Evolutionary conservation across 2,329 filamentous ascomycete species (phyloP).

Genomic region (Hymenoscyphus scutula): DNA sequence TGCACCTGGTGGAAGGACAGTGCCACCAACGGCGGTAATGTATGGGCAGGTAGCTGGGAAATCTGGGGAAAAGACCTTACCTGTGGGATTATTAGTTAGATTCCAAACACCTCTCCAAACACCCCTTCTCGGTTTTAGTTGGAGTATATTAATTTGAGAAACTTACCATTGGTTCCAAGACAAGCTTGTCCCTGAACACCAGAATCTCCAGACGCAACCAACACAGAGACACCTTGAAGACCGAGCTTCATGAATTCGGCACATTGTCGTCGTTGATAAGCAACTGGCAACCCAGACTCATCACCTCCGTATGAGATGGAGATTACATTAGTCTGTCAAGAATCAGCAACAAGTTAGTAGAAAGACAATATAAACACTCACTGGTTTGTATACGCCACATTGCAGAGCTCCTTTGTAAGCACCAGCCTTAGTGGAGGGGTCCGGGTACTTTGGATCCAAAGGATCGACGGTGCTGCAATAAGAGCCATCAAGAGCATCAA

Average conservation of each 20-base stretch:
- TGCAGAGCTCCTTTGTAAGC: slow-evolving; percentile 24
- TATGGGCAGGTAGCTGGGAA: slow-evolving; percentile 68
- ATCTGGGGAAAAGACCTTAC: slow-evolving; percentile 40
- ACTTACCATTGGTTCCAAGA: slow-evolving; percentile 17
- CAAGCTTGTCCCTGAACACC: slow-evolving; percentile 39
- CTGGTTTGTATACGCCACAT: slow-evolving; percentile 38
- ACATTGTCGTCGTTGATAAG: slow-evolving; percentile 61
- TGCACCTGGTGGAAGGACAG: slow-evolving; percentile 42
- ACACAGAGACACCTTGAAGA: slow-evolving; percentile 59
- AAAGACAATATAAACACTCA: slow-evolving; percentile 7
- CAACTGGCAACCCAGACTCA: slow-evolving; percentile 59
- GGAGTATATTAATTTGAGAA: not conserved
- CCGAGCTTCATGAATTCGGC: slow-evolving; percentile 62
- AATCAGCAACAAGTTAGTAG: not conserved
- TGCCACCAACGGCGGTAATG: slow-evolving; percentile 66
- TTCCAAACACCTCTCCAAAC: not conserved
- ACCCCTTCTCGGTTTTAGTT: not conserved
- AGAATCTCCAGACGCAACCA: slow-evolving; percentile 59
- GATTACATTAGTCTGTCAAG: slow-evolving; percentile 48
- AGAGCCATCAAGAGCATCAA: slow-evolving; percentile 48
- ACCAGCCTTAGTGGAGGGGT: slow-evolving; percentile 11
- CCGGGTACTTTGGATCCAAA: slow-evolving; percentile 17
- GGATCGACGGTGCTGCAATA: slow-evolving; percentile 39
- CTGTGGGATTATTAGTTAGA: slow-evolving; percentile 7
- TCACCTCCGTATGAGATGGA: slow-evolving; percentile 60